phyloP scores from a whole-genome alignment of 345 rosid genomes.

The Populus tremula region DNA sequence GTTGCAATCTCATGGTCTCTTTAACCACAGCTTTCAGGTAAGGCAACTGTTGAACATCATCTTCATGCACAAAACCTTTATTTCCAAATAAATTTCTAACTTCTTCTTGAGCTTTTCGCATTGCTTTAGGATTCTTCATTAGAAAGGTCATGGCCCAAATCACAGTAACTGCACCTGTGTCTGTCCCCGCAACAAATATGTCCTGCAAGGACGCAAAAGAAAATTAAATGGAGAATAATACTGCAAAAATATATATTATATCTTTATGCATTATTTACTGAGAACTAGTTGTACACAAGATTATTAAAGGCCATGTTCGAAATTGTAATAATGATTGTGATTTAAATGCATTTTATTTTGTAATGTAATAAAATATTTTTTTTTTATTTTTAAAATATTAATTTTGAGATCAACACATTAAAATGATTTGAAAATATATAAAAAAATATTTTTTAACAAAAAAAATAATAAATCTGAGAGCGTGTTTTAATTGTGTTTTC shows the following conservation, averaged over 20 bases:
- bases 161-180: slow-evolving; percentile 33
- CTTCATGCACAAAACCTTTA: slow-evolving; percentile 8
- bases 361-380: no score
- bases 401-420: no score
- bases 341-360: no score
- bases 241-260: neutral
- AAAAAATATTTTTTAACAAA: no score
- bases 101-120: slow-evolving; percentile 4
- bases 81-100: neutral
- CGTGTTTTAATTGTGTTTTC: no score
- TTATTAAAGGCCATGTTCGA: no score
- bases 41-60: neutral
- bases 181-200: slow-evolving; percentile 43
- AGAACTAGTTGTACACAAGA: no score
- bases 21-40: neutral
- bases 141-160: slow-evolving; percentile 46
- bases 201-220: slow-evolving; percentile 11
- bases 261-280: no score
- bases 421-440: no score
- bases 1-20: slow-evolving; percentile 11
- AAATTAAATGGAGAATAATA: neutral
- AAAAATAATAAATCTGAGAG: no score
- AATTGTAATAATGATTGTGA: no score
- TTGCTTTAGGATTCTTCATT: neutral
- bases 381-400: no score